Conservation (phyloP, 768 basidiomycete genomes). For the Leccinum uliginosum region DNA sequence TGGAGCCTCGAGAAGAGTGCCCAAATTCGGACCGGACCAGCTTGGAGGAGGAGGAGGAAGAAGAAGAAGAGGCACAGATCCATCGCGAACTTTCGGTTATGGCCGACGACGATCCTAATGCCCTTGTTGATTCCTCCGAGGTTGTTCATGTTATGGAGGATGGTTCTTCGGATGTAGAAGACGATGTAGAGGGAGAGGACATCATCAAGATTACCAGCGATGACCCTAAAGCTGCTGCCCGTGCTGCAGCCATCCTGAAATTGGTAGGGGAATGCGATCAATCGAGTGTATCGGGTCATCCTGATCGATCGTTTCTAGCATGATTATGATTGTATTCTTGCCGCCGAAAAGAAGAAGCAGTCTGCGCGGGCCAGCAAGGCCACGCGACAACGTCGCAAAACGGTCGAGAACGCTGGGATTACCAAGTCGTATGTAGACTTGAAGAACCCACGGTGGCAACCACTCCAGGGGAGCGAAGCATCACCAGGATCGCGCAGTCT, state of each 20-base stretch:
- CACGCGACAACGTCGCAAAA: slow-evolving; percentile 37
- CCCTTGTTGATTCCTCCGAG: background rate
- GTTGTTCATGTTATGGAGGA: slow-evolving; percentile 6
- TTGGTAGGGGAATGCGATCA: slow-evolving; percentile 47
- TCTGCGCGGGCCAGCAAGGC: slow-evolving; percentile 30
- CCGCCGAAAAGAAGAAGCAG: slow-evolving; percentile 27
- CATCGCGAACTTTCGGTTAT: slow-evolving; percentile 36
- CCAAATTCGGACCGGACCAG: slow-evolving; percentile 14
- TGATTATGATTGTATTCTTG: slow-evolving; percentile 75
- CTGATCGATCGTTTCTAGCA: slow-evolving; percentile 43
- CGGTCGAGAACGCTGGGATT: slow-evolving; percentile 28
- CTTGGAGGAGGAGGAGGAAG: slow-evolving; percentile 23
- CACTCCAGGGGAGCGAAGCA: slow-evolving; percentile 12
- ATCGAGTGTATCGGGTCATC: background rate
- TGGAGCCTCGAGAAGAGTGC: background rate
- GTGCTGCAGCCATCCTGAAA: slow-evolving; percentile 91
- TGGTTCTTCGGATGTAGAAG: slow-evolving; percentile 25
- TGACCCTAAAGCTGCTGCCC: slow-evolving; percentile 82
- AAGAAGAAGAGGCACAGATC: slow-evolving; percentile 24
- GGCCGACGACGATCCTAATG: slow-evolving; percentile 15
- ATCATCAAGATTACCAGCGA: slow-evolving; percentile 81
- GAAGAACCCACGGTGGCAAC: slow-evolving; percentile 11
- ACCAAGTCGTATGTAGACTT: slow-evolving; percentile 20
- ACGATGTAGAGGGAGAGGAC: slow-evolving; percentile 35
- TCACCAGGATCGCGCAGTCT: slow-evolving; percentile 32